A percentile compares a stretch with the other conserved stretches of the same genome.
Conservation (phyloP, 306 rosid species). For the Heteromeles arbutifolia region DNA sequence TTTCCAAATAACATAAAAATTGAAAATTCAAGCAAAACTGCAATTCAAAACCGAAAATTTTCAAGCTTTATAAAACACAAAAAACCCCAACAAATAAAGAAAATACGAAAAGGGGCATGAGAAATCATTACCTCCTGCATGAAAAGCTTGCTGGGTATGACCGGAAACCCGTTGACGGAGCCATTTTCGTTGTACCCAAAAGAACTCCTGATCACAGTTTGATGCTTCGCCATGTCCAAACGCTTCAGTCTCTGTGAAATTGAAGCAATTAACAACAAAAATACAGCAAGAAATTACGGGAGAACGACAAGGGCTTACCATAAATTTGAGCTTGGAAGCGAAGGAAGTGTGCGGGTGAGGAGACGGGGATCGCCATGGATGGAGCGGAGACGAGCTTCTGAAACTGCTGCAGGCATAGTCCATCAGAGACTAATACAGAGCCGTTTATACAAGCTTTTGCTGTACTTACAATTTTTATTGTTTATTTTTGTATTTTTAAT, state of each 20-base stretch:
- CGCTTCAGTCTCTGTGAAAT: conserved; percentile 48
- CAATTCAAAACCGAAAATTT: conserved; percentile 9
- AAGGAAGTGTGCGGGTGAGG: conserved; percentile 34
- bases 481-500: neutral
- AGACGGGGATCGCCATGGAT: conserved; percentile 43
- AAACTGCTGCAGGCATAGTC: conserved; percentile 50
- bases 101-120: neutral
- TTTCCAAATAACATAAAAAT: conserved; percentile 15
- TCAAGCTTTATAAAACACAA: neutral
- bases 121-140: conserved; percentile 61
- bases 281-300: neutral
- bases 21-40: conserved; percentile 1
- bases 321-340: conserved; percentile 30
- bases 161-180: conserved; percentile 46
- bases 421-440: conserved; percentile 32
- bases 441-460: neutral
- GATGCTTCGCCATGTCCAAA: conserved; percentile 41
- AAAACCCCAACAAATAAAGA: conserved; percentile 3
- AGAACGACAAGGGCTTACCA: conserved; percentile 27
- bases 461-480: neutral
- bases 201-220: conserved; percentile 41
- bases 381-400: conserved; percentile 48
- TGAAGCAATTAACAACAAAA: neutral
- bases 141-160: conserved; percentile 72
- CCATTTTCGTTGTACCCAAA: conserved; percentile 53